Conservation (phyloP, 208 protist species). For the Trichomonas vaginalis region DNA sequence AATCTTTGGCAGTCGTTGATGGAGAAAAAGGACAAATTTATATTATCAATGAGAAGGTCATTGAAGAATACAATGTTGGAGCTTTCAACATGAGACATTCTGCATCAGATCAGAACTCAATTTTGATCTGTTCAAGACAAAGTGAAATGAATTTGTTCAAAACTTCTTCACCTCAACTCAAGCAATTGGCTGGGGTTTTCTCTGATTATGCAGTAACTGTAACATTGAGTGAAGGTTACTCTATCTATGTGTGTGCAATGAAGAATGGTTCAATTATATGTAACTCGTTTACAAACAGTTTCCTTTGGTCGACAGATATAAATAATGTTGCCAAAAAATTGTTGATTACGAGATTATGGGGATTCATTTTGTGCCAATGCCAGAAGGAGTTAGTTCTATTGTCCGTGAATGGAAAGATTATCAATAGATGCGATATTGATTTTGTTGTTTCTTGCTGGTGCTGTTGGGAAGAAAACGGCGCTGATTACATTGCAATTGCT, state of each 20-base stretch:
- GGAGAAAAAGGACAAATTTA: background rate
- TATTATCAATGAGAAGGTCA: background rate
- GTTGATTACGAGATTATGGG: background rate
- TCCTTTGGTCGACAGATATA: background rate
- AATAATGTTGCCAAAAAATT: background rate
- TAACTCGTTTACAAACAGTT: background rate
- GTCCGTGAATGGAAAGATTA: background rate
- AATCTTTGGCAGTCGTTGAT: background rate
- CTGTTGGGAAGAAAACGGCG: background rate
- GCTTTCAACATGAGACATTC: background rate
- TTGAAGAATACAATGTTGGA: background rate
- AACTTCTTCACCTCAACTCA: background rate
- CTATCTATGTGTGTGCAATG: background rate
- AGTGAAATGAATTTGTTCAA: background rate
- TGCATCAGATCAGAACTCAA: background rate
- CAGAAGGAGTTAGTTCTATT: background rate
- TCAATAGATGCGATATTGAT: background rate
- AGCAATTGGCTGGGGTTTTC: background rate
- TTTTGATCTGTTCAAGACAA: background rate
- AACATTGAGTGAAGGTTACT: background rate
- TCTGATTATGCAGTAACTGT: background rate
- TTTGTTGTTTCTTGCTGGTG: background rate
- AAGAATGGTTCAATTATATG: background rate
- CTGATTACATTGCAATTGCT: background rate
- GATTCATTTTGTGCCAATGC: background rate